A percentile compares a stretch with the other conserved stretches of the same genome.
Evolutionary conservation across 1,284 basidiomycete species (phyloP).

Genomic region (Irpex rosettiformis): DNA sequence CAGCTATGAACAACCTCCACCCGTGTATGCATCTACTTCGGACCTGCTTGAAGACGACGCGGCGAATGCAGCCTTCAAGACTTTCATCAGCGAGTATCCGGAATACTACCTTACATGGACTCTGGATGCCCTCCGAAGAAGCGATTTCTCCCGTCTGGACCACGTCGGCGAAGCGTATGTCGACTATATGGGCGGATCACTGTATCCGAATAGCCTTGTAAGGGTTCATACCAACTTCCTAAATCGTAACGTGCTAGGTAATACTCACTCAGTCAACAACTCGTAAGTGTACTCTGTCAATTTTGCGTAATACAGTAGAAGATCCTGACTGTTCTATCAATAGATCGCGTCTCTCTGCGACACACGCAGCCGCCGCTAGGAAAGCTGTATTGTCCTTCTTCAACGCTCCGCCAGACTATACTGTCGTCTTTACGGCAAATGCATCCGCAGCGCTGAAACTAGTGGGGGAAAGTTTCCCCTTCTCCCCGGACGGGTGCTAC

Average conservation of each 20-base stretch:
- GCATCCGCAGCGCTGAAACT: conserved; percentile 77
- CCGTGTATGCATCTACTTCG: conserved; percentile 26
- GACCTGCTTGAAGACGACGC: conserved; percentile 28
- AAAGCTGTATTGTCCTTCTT: conserved; percentile 70
- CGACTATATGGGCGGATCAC: conserved; percentile 78
- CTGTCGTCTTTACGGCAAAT: conserved; percentile 80
- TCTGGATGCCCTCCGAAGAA: conserved; percentile 65
- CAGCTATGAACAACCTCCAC: conserved; percentile 26
- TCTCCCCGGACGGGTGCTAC: conserved; percentile 50
- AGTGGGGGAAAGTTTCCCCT: conserved; percentile 78
- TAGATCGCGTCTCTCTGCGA: conserved; percentile 68
- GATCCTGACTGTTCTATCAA: conserved; percentile 7
- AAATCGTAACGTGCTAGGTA: conserved; percentile 63
- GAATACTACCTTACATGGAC: conserved; percentile 37
- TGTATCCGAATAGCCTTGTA: conserved; percentile 75
- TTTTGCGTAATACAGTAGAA: not conserved
- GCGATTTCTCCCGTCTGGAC: conserved; percentile 66
- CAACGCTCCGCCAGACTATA: conserved; percentile 67
- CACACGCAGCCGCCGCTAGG: conserved; percentile 65
- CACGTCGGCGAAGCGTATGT: conserved; percentile 67
- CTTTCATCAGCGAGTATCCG: conserved; percentile 37
- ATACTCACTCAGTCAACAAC: conserved; percentile 78
- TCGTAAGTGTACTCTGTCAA: conserved; percentile 42
- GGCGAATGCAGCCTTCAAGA: conserved; percentile 26
- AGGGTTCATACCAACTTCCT: conserved; percentile 67